A percentile compares a stretch with the other conserved stretches of the same genome.
Conservation (phyloP, 75 land plant species). For the Isoetes taiwanensis region DNA sequence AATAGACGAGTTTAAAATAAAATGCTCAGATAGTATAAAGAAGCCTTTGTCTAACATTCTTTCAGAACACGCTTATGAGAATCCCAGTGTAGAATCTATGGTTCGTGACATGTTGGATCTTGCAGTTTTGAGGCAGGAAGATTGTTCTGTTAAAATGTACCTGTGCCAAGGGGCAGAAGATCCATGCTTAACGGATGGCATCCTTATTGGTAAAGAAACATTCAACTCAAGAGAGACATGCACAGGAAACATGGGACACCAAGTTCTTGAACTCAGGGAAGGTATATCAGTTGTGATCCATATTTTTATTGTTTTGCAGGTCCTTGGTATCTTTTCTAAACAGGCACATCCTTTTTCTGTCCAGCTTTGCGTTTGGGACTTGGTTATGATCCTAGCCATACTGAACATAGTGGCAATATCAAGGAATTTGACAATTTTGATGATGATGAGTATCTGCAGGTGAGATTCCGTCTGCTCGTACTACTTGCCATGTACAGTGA, state of each 20-base stretch:
- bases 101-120: slow-evolving; percentile 27
- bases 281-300: no score
- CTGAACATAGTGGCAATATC: background rate
- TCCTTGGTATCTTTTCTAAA: no score
- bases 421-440: background rate
- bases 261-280: no score
- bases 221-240: no score
- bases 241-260: no score
- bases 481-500: slow-evolving; percentile 22
- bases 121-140: slow-evolving; percentile 5
- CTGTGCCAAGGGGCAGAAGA: slow-evolving; percentile 25
- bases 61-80: slow-evolving; percentile 17
- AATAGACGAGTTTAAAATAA: slow-evolving; percentile 8
- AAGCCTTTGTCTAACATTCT: slow-evolving; percentile 18
- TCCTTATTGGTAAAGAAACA: slow-evolving; percentile 20
- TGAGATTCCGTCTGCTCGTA: slow-evolving; percentile 15
- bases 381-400: no score
- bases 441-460: slow-evolving; percentile 15
- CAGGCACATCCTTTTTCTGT: no score
- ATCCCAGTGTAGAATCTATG: slow-evolving; percentile 23
- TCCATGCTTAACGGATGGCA: slow-evolving; percentile 30
- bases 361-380: no score
- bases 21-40: slow-evolving; percentile 8
- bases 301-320: no score
- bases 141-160: slow-evolving; percentile 3